Evolutionary conservation across 176 grass and related monocot species (phyloP).

Genomic region (Otatea glauca): DNA sequence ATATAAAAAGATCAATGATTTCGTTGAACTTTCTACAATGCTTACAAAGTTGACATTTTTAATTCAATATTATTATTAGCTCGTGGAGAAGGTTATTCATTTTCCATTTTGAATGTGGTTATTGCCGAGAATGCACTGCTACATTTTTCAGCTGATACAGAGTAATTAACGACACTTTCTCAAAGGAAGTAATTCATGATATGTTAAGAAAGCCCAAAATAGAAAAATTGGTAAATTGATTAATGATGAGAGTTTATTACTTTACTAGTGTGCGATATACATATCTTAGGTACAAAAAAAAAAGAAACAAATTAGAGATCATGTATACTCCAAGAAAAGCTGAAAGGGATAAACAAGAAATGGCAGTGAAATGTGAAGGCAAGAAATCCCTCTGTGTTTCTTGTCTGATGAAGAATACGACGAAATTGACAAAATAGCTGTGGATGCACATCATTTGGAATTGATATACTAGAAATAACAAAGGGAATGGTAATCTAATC

Average conservation of each 20-base stretch:
- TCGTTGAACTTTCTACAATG: not conserved
- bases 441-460: not conserved
- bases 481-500: not conserved
- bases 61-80: not conserved
- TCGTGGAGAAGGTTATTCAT: not conserved
- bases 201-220: conserved; percentile 7
- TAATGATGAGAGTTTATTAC: not conserved
- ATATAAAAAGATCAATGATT: not conserved
- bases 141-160: not conserved
- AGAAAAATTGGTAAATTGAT: not conserved
- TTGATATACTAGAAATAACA: not conserved
- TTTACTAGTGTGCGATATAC: not conserved
- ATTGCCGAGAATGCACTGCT: not conserved
- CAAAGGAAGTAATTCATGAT: not conserved
- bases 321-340: not conserved
- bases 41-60: not conserved
- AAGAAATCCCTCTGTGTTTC: not conserved
- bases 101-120: not conserved
- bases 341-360: not conserved
- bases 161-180: not conserved
- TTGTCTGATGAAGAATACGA: not conserved
- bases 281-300: not conserved
- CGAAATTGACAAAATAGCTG: not conserved
- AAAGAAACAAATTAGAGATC: not conserved
- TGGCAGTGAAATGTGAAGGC: not conserved